A percentile compares a stretch with the other conserved stretches of the same genome.
Evolutionary conservation across 1,284 basidiomycete species (phyloP).

Genomic region (Sutorius eximius): DNA sequence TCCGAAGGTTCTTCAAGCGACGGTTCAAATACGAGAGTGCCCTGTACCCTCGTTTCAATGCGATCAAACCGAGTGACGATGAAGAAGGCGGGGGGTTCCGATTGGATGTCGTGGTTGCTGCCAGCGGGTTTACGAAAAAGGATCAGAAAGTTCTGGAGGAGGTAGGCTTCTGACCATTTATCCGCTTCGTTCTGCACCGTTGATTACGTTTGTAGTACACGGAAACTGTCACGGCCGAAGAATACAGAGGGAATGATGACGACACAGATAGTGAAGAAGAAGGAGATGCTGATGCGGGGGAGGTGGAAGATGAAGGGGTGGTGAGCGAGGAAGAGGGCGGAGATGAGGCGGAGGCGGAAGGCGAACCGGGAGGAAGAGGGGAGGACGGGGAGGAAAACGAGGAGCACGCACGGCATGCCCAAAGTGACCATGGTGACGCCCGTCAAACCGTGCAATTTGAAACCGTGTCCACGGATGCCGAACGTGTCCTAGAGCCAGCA

Average conservation of each 20-base stretch:
- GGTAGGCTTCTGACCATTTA: conserved; percentile 45
- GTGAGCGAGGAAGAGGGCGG: conserved; percentile 33
- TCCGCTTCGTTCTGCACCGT: conserved; percentile 14
- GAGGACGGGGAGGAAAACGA: conserved; percentile 28
- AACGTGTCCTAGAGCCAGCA: conserved; percentile 1
- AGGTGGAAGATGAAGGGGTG: conserved; percentile 37
- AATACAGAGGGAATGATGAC: conserved; percentile 38
- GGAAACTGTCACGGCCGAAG: conserved; percentile 55
- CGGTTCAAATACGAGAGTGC: conserved; percentile 92
- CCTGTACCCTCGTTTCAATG: conserved; percentile 83
- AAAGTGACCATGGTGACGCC: conserved; percentile 25
- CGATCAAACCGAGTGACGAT: conserved; percentile 52
- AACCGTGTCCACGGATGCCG: conserved; percentile 7
- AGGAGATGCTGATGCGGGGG: conserved; percentile 38
- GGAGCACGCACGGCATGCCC: conserved; percentile 22
- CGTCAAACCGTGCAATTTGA: conserved; percentile 10
- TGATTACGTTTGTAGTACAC: conserved; percentile 52
- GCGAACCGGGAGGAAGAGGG: conserved; percentile 25
- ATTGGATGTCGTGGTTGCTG: conserved; percentile 87
- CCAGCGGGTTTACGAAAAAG: conserved; percentile 86
- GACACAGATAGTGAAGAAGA: conserved; percentile 32
- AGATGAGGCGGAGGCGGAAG: conserved; percentile 34
- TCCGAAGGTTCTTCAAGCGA: conserved; percentile 90
- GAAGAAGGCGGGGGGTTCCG: conserved; percentile 54
- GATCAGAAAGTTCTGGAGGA: conserved; percentile 83